A percentile compares a stretch with the other conserved stretches of the same genome.
These are phyloP conservation scores for Persicaria tinctoria DNA, from an alignment of 148 eudicot species.

Conservation along the genomic window DNA sequence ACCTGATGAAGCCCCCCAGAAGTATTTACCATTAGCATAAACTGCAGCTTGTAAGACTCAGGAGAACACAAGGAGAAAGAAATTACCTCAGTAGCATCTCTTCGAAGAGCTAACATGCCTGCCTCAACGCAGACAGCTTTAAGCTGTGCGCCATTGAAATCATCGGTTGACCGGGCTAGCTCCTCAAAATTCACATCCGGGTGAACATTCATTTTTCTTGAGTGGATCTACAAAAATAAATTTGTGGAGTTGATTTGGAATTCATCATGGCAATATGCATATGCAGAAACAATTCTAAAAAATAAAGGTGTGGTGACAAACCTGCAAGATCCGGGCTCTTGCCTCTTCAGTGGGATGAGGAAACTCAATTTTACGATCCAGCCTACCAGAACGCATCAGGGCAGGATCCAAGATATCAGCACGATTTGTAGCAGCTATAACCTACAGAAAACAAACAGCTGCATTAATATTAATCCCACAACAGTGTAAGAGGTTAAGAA, in stretches of 20 bases:
- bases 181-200: conserved; percentile 98
- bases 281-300: not conserved
- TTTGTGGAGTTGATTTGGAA: not conserved
- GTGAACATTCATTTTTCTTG: conserved; percentile 96
- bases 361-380: conserved; percentile 98
- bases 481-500: not conserved
- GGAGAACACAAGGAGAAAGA: not conserved
- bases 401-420: conserved; percentile 98
- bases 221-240: conserved; percentile 57
- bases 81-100: conserved; percentile 94
- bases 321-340: conserved; percentile 93
- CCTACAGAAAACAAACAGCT: conserved; percentile 29
- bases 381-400: conserved; percentile 88
- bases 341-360: conserved; percentile 99
- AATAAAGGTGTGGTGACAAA: conserved; percentile 14
- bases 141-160: conserved; percentile 92
- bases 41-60: not conserved
- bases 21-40: not conserved
- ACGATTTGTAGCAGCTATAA: conserved; percentile 93
- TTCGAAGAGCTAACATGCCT: conserved; percentile 94
- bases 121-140: conserved; percentile 99
- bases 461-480: not conserved
- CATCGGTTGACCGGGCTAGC: conserved; percentile 92
- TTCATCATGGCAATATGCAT: not conserved
- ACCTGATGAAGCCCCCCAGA: conserved; percentile 33